Evolutionary conservation across 495 filamentous ascomycete species (phyloP), one percentile per base, ranked within the genome.

Genomic region (Aspergillus funiculosus): DNA sequence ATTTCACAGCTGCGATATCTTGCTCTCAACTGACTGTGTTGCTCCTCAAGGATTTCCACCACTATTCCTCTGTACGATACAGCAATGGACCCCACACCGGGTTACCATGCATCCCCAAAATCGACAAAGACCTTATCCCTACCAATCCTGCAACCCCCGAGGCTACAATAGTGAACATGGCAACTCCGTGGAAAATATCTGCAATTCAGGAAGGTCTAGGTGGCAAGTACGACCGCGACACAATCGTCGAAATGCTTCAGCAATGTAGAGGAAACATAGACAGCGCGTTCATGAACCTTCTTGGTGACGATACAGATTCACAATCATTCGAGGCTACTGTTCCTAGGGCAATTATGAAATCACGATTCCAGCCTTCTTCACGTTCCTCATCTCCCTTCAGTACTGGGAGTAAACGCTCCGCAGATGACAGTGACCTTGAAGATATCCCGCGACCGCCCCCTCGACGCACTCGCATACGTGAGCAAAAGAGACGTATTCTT

Each of bases 51-150:
- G 55, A 58, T 39, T 87, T 80, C 67, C 79, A 87, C 56, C 85
- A 89, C 58, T 89, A 85, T 59, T 85, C 82, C 2, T 87, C 85
- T 1, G 77, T 88, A 47, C 77, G 82, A 39, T 77, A 80, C 50
- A 60, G 78, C 13, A 56, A 75, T 43, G 81, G 80, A 8, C 75
- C 77, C 6, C 78, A 82, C 58, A 69, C 65, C 17, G 85, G 81
- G 15, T 54, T 67, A 25, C 78, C 80, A 8, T 54, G 61, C 19
- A 69, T 80, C 34, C 47, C 43, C 19, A 58, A 51, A 13, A 56
- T 50, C 15, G 48, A 51, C 39, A 40, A 41, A 32, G 55, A n/a
- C n/a, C n/a, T 47, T 47, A 51, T 46, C 17, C 39, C 46, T 35
- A 58, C 48, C 25, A 53, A 35, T 22, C 45, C 46, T 14, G 46